phyloP scores from a whole-genome alignment of 805 yeast genomes.

The Saccharomycopsis malanga region DNA sequence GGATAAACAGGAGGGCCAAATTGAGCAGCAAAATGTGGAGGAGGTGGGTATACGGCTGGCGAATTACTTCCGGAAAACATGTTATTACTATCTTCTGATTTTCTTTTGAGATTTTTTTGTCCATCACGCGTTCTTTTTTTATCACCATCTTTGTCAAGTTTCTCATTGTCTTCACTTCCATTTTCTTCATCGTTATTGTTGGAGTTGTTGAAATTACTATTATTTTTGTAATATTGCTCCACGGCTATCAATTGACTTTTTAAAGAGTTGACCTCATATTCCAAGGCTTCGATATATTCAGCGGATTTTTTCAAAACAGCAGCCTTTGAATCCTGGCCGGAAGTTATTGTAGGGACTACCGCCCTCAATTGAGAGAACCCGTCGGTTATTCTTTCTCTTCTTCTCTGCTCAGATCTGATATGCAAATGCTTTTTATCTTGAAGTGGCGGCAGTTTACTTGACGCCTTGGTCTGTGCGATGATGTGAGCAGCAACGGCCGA shows the following conservation, averaged over 20 bases:
- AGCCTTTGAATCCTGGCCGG: conserved; percentile 41
- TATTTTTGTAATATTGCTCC: conserved; percentile 21
- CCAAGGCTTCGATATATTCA: conserved; percentile 35
- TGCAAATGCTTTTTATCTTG: conserved; percentile 31
- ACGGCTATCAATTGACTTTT: conserved; percentile 22
- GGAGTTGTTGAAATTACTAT: background rate
- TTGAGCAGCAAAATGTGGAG: background rate
- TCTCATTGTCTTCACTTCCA: background rate
- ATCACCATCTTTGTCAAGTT: background rate
- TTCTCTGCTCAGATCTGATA: conserved; percentile 39
- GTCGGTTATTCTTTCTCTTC: conserved; percentile 40
- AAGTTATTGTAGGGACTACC: conserved; percentile 35
- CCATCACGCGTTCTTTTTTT: background rate
- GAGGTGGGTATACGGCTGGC: conserved; percentile 1
- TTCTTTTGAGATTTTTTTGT: background rate
- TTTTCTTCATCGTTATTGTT: background rate
- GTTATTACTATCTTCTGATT: background rate
- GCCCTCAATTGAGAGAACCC: conserved; percentile 36
- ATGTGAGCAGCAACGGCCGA: background rate
- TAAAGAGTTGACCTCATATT: conserved; percentile 27
- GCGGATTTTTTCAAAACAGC: conserved; percentile 36
- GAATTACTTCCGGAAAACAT: background rate
- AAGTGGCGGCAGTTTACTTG: background rate
- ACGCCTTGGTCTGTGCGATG: background rate
- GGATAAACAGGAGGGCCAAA: conserved; percentile 2